Evolutionary conservation across 1,139 yeast species (phyloP).

Genomic region (Pichia sp.): DNA sequence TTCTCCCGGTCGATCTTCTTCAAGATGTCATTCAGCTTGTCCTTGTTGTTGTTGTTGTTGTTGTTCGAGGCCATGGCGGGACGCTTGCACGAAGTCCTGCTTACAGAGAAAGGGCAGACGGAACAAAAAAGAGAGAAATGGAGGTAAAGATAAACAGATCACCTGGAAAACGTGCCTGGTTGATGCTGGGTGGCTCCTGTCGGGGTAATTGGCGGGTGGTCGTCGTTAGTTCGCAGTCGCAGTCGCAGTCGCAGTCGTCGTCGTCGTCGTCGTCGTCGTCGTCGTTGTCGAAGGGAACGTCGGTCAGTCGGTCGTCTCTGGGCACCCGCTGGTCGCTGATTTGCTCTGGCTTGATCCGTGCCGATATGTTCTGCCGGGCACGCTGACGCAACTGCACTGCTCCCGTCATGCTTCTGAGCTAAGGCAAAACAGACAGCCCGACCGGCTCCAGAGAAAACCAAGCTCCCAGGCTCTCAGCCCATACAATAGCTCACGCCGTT

Average conservation of each 20-base stretch:
- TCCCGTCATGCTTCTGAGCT: no score
- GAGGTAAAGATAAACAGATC: neutral
- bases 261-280: neutral
- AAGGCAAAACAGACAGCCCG: no score
- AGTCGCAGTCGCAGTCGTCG: neutral
- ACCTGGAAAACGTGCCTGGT: neutral
- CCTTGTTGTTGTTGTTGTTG: conserved; percentile 12
- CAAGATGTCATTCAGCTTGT: conserved; percentile 54
- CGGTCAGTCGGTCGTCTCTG: neutral
- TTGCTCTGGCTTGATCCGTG: neutral
- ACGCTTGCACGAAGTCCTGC: neutral
- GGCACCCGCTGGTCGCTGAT: neutral
- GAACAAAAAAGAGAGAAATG: no score
- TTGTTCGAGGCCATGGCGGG: conserved; percentile 17
- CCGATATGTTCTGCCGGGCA: no score
- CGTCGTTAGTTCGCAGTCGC: no score
- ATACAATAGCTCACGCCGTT: neutral
- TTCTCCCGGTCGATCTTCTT: conserved; percentile 83
- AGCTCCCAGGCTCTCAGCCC: neutral
- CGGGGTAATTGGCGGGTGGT: no score
- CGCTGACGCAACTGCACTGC: no score
- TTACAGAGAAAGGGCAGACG: neutral
- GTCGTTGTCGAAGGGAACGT: neutral
- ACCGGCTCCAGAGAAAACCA: no score
- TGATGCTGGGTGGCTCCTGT: neutral